Evolutionary conservation across 495 filamentous ascomycete species (phyloP).

Genomic region (Bryoglossum gracile): DNA sequence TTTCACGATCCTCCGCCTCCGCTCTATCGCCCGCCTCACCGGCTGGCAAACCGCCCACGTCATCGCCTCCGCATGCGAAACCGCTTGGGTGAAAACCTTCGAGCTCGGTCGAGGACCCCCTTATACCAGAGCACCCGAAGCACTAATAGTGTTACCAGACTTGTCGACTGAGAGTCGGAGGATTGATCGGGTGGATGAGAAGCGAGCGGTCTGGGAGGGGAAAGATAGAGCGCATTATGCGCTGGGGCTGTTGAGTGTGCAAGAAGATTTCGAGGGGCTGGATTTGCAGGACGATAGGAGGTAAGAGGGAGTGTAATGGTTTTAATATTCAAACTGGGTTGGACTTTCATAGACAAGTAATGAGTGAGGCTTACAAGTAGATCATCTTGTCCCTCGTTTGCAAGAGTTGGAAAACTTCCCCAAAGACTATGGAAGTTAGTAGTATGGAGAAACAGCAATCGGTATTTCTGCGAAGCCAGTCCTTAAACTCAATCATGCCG

Average conservation of each 20-base stretch:
- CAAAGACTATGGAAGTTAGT: too few relatives aligned
- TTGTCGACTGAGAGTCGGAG: slow-evolving; percentile 17
- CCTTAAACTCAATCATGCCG: too few relatives aligned
- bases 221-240: slow-evolving; percentile 45
- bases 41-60: slow-evolving; percentile 79
- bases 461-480: too few relatives aligned
- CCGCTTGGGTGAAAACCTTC: slow-evolving; percentile 66
- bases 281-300: too few relatives aligned
- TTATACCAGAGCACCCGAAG: slow-evolving; percentile 30
- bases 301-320: too few relatives aligned
- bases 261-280: slow-evolving; percentile 43
- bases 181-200: slow-evolving; percentile 31
- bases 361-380: too few relatives aligned
- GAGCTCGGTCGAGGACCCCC: slow-evolving; percentile 66
- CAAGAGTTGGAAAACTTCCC: too few relatives aligned
- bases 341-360: too few relatives aligned
- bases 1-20: slow-evolving; percentile 67
- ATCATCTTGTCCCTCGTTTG: too few relatives aligned
- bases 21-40: slow-evolving; percentile 68
- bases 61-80: slow-evolving; percentile 78
- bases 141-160: slow-evolving; percentile 7
- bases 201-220: slow-evolving; percentile 17
- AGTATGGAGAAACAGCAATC: too few relatives aligned
- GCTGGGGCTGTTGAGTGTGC: slow-evolving; percentile 43
- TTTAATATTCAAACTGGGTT: too few relatives aligned